A percentile compares a stretch with the other conserved stretches of the same genome.
Conservation (phyloP, 306 rosid species). For the Pueraria montana region DNA sequence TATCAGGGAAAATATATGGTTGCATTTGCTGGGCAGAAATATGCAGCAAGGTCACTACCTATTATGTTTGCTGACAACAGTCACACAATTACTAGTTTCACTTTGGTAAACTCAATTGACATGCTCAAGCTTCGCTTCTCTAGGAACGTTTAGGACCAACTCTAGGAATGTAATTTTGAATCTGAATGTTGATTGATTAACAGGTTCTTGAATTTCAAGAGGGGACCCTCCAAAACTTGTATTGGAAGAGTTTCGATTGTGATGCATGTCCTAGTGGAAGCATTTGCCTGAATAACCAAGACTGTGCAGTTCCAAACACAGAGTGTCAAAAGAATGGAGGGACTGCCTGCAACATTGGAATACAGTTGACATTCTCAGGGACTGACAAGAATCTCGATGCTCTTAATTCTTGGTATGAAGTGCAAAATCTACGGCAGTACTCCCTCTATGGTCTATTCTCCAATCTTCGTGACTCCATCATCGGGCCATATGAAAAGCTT, state of each 20-base stretch:
- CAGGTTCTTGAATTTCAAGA: conserved; percentile 84
- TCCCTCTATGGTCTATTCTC: conserved; percentile 74
- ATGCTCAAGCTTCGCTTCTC: neutral
- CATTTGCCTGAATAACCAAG: conserved; percentile 69
- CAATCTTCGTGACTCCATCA: conserved; percentile 59
- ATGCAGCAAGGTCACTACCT: conserved; percentile 94
- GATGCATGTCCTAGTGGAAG: conserved; percentile 62
- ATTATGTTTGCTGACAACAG: conserved; percentile 64
- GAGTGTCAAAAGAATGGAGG: conserved; percentile 69
- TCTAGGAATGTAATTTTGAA: conserved; percentile 17
- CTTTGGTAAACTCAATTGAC: conserved; percentile 66
- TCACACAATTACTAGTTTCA: conserved; percentile 78
- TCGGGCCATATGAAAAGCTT: conserved; percentile 40
- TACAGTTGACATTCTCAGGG: conserved; percentile 88
- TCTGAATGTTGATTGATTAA: conserved; percentile 24
- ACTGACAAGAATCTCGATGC: conserved; percentile 81
- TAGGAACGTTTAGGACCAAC: neutral
- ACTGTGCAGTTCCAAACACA: conserved; percentile 76
- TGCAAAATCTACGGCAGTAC: conserved; percentile 65
- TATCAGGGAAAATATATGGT: conserved; percentile 73
- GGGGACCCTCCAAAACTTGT: conserved; percentile 82
- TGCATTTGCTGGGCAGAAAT: conserved; percentile 91
- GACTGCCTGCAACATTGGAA: conserved; percentile 67
- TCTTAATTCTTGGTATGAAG: conserved; percentile 92
- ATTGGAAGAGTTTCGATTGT: conserved; percentile 88